A percentile compares a stretch with the other conserved stretches of the same genome.
phyloP scores from a whole-genome alignment of 257 asterid species.

The Thymus quinquecostatus region DNA sequence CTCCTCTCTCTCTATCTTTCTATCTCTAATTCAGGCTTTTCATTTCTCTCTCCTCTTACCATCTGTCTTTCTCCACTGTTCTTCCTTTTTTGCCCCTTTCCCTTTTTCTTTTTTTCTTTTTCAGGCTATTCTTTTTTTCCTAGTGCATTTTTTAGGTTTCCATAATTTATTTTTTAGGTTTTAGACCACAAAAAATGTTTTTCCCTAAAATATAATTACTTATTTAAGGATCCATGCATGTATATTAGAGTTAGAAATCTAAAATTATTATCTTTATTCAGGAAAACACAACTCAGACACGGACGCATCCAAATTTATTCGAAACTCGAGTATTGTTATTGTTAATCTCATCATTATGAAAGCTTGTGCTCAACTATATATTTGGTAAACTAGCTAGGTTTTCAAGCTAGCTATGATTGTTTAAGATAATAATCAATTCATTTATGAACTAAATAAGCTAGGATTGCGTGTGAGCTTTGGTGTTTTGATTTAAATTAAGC shows the following conservation, averaged over 20 bases:
- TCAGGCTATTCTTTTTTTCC: no score
- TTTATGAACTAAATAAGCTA: no score
- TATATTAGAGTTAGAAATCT: no score
- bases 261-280: no score
- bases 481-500: no score
- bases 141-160: no score
- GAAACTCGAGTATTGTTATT: no score
- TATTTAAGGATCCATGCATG: not conserved
- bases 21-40: slow-evolving; percentile 48
- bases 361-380: no score
- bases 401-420: not conserved
- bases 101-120: not conserved
- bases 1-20: slow-evolving; percentile 45
- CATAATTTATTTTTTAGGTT: not conserved
- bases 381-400: not conserved
- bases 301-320: no score
- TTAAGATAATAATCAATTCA: not conserved
- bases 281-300: no score
- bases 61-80: slow-evolving; percentile 8
- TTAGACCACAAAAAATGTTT: slow-evolving; percentile 23
- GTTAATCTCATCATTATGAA: no score
- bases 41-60: slow-evolving; percentile 38
- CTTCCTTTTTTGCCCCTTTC: slow-evolving; percentile 30
- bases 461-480: no score
- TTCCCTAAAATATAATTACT: not conserved